These are phyloP conservation scores for Globisporangium megalacanthum DNA, from an alignment of 352 stramenopile genomes.

Conservation along the genomic window DNA sequence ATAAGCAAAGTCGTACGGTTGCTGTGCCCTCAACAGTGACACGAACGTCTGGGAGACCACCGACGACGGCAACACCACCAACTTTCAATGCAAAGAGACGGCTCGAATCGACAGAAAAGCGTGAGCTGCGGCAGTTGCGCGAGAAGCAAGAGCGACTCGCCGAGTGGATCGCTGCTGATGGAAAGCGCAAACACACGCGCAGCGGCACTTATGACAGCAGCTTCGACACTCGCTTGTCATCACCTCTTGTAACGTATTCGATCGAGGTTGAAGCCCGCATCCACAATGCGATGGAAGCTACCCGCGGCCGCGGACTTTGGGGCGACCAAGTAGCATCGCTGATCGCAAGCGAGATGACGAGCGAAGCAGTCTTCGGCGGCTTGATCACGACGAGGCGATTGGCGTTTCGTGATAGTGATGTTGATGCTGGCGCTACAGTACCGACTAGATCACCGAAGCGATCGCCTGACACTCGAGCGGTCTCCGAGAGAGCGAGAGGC, in stretches of 20 bases:
- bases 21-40: not conserved
- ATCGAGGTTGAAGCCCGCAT: constrained; percentile 33
- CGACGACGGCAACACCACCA: not conserved
- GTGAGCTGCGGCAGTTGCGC: constrained; percentile 7
- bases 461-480: not conserved
- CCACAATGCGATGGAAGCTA: constrained; percentile 18
- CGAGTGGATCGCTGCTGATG: constrained; percentile 10
- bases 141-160: constrained; percentile 10
- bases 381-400: constrained; percentile 27
- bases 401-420: constrained; percentile 11
- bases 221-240: not conserved
- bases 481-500: not conserved
- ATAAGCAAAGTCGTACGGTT: not conserved
- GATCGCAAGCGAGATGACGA: constrained; percentile 49
- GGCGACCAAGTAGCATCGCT: constrained; percentile 39
- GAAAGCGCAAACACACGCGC: constrained; percentile 12
- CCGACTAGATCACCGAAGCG: not conserved
- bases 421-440: no score
- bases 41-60: not conserved
- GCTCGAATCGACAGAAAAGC: not conserved
- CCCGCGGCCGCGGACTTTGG: constrained; percentile 26
- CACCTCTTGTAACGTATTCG: constrained; percentile 17
- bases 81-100: constrained; percentile 1
- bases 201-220: not conserved
- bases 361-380: constrained; percentile 47